phyloP scores from a whole-genome alignment of 2,329 filamentous ascomycete genomes.

The Macrophomina phaseolina region DNA sequence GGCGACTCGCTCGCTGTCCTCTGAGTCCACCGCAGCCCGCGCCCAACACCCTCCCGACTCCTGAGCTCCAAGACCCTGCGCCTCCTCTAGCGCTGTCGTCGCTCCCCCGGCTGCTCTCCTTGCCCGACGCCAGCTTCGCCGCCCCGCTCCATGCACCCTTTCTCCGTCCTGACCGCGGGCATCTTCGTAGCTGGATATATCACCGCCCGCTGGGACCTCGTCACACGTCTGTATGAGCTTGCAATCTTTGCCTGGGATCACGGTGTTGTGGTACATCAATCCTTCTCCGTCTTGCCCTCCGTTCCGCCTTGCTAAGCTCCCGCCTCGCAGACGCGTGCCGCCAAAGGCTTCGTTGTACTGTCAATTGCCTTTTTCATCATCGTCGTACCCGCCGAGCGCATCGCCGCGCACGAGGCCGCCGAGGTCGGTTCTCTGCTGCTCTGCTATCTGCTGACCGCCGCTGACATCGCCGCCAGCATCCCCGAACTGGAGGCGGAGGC shows the following conservation, averaged over 20 bases:
- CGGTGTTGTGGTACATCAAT: slow-evolving; percentile 82
- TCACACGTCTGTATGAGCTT: slow-evolving; percentile 95
- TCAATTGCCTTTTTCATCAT: slow-evolving; percentile 85
- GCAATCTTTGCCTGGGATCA: slow-evolving; percentile 98
- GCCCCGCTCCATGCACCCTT: slow-evolving; percentile 83
- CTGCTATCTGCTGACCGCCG: background rate
- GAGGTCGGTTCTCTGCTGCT: slow-evolving; percentile 65
- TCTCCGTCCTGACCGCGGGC: slow-evolving; percentile 91
- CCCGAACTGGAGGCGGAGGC: slow-evolving; percentile 75
- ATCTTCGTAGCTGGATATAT: slow-evolving; percentile 99
- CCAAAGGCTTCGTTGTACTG: slow-evolving; percentile 82
- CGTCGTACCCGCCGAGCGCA: slow-evolving; percentile 80
- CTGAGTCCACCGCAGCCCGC: background rate
- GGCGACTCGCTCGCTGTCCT: slow-evolving; percentile 19
- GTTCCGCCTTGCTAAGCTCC: slow-evolving; percentile 4
- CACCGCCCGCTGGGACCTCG: slow-evolving; percentile 98
- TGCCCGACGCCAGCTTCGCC: background rate
- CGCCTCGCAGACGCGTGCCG: slow-evolving; percentile 72
- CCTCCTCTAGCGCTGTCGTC: slow-evolving; percentile 18
- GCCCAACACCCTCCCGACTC: background rate
- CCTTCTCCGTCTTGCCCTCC: background rate
- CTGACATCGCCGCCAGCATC: slow-evolving; percentile 66
- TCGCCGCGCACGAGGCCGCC: slow-evolving; percentile 80
- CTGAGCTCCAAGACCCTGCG: slow-evolving; percentile 16
- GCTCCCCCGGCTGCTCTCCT: slow-evolving; percentile 2